Evolutionary conservation across 495 filamentous ascomycete species (phyloP).

Genomic region (Trichodelitschia bisporula): DNA sequence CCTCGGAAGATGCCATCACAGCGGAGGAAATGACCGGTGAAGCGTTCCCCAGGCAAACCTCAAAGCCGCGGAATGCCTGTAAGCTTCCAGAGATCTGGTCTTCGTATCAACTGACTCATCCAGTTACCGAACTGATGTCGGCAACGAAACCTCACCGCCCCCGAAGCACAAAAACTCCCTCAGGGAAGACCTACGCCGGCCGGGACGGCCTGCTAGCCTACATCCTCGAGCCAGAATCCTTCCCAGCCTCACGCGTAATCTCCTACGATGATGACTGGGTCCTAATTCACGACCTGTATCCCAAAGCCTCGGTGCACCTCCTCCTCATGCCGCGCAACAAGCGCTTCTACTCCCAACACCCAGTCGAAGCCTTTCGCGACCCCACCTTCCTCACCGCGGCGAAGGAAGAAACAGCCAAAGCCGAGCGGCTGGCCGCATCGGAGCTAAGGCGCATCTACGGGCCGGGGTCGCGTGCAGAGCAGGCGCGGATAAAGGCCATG

Average conservation of each 20-base stretch:
- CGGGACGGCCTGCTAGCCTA: conserved; percentile 48
- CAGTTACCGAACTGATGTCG: neutral
- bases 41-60: neutral
- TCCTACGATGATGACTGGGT: conserved; percentile 49
- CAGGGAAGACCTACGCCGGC: neutral
- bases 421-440: conserved; percentile 37
- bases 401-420: conserved; percentile 28
- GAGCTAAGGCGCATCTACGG: conserved; percentile 57
- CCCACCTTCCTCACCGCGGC: conserved; percentile 41
- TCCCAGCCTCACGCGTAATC: conserved; percentile 35
- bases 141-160: neutral
- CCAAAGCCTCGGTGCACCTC: conserved; percentile 63
- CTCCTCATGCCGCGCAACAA: conserved; percentile 63
- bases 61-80: neutral
- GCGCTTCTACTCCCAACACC: conserved; percentile 35
- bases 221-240: conserved; percentile 38
- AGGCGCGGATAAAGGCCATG: conserved; percentile 29
- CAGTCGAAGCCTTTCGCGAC: conserved; percentile 58
- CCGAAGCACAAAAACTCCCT: neutral
- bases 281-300: conserved; percentile 58
- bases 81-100: neutral
- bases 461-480: conserved; percentile 32
- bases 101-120: neutral
- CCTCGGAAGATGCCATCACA: neutral
- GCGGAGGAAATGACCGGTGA: neutral